Evolutionary conservation across 306 rosid species (phyloP).

Genomic region (Dryas octopetala): DNA sequence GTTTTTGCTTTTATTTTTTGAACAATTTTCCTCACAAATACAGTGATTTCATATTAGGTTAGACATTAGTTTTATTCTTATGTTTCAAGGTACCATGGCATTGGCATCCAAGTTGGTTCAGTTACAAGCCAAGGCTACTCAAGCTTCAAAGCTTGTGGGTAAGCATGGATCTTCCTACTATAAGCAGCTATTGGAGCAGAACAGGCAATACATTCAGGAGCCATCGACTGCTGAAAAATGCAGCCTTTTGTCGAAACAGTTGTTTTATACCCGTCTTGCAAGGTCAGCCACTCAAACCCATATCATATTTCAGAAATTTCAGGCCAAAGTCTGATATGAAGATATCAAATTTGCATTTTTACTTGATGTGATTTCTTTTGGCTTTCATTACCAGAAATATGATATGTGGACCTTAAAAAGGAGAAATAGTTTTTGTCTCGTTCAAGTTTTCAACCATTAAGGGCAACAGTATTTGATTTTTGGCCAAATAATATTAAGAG

Average conservation of each 20-base stretch:
- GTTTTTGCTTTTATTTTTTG: too few relatives aligned
- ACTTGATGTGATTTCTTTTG: too few relatives aligned
- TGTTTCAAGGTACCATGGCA: neutral
- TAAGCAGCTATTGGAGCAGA: constrained; percentile 38
- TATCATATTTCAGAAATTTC: neutral
- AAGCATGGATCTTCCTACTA: constrained; percentile 33
- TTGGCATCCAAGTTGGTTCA: constrained; percentile 39
- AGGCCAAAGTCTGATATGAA: neutral
- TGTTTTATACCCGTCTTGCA: constrained; percentile 40
- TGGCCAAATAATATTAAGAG: too few relatives aligned
- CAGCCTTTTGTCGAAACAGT: constrained; percentile 31
- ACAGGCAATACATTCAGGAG: constrained; percentile 37
- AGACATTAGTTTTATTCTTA: neutral
- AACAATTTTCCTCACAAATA: neutral
- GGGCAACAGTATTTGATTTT: too few relatives aligned
- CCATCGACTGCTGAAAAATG: constrained; percentile 37
- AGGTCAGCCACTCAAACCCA: constrained; percentile 18
- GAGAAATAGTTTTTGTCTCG: too few relatives aligned
- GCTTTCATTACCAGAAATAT: too few relatives aligned
- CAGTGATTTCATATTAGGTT: neutral
- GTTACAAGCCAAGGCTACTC: constrained; percentile 31
- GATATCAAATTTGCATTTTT: neutral
- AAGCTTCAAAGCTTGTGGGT: constrained; percentile 32
- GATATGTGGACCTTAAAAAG: too few relatives aligned
- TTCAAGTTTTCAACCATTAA: too few relatives aligned